Percentiles rank a stretch among this genome's conserved stretches.
These are phyloP conservation scores for Xenosphaeropsis pyriputrescens DNA, from an alignment of 2,329 filamentous ascomycete genomes.

Conservation along the genomic window DNA sequence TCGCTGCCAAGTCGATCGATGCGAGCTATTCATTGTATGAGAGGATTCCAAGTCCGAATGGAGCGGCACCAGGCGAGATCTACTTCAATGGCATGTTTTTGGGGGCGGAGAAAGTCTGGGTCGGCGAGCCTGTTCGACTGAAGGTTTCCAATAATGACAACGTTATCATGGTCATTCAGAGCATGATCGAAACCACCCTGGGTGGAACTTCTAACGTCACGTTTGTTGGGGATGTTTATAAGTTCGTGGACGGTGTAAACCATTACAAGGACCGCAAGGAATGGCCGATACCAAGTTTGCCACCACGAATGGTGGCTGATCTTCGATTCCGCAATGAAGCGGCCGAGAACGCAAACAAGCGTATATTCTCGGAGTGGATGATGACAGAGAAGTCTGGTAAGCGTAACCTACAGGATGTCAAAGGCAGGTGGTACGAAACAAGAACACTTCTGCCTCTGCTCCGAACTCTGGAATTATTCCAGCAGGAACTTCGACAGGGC, in stretches of 20 bases:
- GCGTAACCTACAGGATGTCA: slow-evolving; percentile 28
- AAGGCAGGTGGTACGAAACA: slow-evolving; percentile 46
- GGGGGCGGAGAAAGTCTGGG: slow-evolving; percentile 44
- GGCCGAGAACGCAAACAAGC: slow-evolving; percentile 17
- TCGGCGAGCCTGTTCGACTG: slow-evolving; percentile 41
- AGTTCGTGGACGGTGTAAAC: slow-evolving; percentile 24
- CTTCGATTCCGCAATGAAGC: slow-evolving; percentile 31
- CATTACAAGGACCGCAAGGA: slow-evolving; percentile 17
- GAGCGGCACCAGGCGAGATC: slow-evolving; percentile 18
- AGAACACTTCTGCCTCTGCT: slow-evolving; percentile 28
- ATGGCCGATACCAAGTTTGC: slow-evolving; percentile 27
- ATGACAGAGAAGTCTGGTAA: slow-evolving; percentile 15
- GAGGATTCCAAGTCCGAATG: slow-evolving; percentile 20
- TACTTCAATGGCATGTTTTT: slow-evolving; percentile 38
- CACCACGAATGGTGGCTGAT: slow-evolving; percentile 24
- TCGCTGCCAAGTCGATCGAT: slow-evolving; percentile 39
- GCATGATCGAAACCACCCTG: slow-evolving; percentile 17
- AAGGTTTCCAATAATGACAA: slow-evolving; percentile 23
- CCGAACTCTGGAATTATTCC: slow-evolving; percentile 16
- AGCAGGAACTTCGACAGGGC: slow-evolving; percentile 17
- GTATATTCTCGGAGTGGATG: slow-evolving; percentile 16
- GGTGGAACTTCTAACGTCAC: slow-evolving; percentile 16
- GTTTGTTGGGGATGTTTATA: slow-evolving; percentile 35
- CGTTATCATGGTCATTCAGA: slow-evolving; percentile 28
- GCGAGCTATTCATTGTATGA: slow-evolving; percentile 37